Base-by-base conservation (phyloP, 2,329 filamentous ascomycete species). In the Colletotrichum filicis region DNA sequence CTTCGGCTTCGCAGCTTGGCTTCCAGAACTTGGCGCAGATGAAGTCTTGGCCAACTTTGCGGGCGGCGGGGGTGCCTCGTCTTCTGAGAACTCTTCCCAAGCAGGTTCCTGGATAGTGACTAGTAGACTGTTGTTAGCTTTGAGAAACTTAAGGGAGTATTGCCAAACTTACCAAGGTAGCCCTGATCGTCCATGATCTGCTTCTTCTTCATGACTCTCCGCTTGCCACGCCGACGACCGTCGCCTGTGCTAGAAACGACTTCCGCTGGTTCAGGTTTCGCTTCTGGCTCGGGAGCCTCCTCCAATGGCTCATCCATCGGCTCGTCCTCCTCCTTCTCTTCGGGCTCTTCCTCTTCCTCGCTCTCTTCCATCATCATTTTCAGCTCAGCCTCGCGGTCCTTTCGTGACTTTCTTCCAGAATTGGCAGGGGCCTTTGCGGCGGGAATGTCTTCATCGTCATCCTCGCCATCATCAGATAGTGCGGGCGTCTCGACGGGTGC, bases 61-160 rank as follows among this genome's bases (percentile, higher is more conserved):
- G 1, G 83, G 78, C 4, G 89, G 86, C 9, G 84, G 82, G 37
- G 87, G 86, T 26, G 92, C 89, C 76, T 98, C 95, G 75, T 97
- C 95, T 80, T 98, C 95, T 0, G 95, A 97, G 84, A 97, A 98
- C 0, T 93, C 96, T 81, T 98, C 95, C 95, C 95, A 98, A 0
- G 88, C 92, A 0, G 89, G 84, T 79, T 97, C 95, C 82, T 97
- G 94, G 76, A 92, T 93, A 2, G 95, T 98, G 37, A 98, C 95
- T 97, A 77, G 52, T 74, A 56, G 69, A 62, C 16, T 16, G 60
- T 75, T 58, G 76, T 72, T 16, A 56, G 75, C 32, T 59, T 42
- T 22, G 59, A 16, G 16, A 30, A 35, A 26, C 12, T 73, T 53
- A 6, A 57, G 16, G 28, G 2, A 16, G 24, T 42, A 71, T 42